Conservation (phyloP, 352 stramenopile species). For the Pythium volutum region DNA sequence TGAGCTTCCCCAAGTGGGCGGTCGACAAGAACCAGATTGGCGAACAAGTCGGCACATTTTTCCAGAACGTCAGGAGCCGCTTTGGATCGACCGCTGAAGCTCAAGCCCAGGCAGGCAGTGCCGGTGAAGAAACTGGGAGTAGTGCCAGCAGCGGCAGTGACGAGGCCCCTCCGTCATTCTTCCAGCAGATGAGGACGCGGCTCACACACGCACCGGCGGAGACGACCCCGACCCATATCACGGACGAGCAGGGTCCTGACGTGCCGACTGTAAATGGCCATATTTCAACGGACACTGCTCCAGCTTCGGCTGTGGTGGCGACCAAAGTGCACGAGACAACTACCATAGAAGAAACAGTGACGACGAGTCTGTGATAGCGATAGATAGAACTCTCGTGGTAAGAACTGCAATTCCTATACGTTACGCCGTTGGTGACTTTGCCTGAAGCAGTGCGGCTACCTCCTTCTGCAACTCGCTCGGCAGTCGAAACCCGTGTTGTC, state of each 20-base stretch:
- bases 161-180: constrained; percentile 1
- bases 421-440: background rate
- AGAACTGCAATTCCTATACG: background rate
- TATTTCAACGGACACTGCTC: background rate
- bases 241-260: background rate
- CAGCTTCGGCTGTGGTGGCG: background rate
- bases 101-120: background rate
- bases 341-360: background rate
- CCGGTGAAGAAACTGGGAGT: background rate
- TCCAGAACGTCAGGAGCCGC: constrained; percentile 24
- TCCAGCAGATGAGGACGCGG: constrained; percentile 12
- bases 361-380: background rate
- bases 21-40: constrained; percentile 25
- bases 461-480: constrained; percentile 21
- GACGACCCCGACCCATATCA: constrained; percentile 16
- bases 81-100: background rate
- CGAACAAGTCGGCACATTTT: constrained; percentile 25
- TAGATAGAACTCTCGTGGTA: background rate
- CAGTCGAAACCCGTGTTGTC: constrained; percentile 44
- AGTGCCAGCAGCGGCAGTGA: background rate
- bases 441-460: background rate
- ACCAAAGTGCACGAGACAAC: background rate
- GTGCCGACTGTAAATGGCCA: background rate
- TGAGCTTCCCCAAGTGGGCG: constrained; percentile 22
- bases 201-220: background rate